Percentiles rank a stretch among this genome's conserved stretches.
Evolutionary conservation across 306 rosid genomes (phyloP).

Genomic region (Argentina anserina): DNA sequence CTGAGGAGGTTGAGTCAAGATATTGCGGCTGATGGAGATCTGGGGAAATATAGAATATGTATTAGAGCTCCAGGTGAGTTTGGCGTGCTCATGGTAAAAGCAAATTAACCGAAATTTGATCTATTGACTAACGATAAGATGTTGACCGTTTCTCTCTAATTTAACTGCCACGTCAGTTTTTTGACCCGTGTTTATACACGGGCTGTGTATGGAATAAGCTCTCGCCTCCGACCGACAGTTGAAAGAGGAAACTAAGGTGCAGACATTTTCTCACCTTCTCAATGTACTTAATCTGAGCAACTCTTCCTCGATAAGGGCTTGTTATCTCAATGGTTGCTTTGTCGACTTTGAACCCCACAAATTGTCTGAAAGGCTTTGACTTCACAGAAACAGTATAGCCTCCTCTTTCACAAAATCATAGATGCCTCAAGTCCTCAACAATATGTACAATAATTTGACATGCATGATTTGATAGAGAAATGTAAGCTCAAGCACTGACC

Average conservation of each 20-base stretch:
- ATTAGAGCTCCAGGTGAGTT: no score
- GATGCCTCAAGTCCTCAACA: constrained; percentile 1
- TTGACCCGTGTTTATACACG: no score
- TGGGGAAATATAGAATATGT: no score
- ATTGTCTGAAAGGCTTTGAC: constrained; percentile 86
- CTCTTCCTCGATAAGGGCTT: constrained; percentile 83
- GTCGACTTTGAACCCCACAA: constrained; percentile 97
- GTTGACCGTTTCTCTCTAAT: no score
- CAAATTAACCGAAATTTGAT: no score
- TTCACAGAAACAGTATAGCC: background rate
- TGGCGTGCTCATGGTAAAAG: no score
- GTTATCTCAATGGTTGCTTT: constrained; percentile 98
- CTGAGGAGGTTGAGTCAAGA: no score
- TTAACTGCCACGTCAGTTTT: no score
- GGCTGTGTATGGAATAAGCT: no score
- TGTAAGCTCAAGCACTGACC: constrained; percentile 37
- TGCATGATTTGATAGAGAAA: background rate
- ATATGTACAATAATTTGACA: background rate
- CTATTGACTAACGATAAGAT: no score
- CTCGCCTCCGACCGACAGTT: background rate
- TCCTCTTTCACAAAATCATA: background rate
- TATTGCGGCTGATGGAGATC: no score
- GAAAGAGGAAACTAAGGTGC: background rate
- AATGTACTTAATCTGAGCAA: constrained; percentile 51
- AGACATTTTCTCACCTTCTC: constrained; percentile 57